phyloP scores from a whole-genome alignment of 1,139 yeast species.

The Kurtzmaniella quercitrusa region DNA sequence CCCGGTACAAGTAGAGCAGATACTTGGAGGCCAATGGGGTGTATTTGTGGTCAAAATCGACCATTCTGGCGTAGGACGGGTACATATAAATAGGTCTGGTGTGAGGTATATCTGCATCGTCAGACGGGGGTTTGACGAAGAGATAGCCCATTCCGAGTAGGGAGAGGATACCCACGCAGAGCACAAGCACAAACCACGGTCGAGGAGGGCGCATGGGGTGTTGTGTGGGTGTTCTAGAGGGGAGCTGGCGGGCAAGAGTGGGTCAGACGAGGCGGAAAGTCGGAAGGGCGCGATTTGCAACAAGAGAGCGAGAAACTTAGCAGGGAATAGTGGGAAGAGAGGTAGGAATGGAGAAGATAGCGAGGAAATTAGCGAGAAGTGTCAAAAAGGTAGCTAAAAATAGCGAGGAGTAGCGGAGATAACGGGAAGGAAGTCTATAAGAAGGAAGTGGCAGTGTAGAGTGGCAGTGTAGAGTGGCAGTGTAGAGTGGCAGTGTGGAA shows the following conservation, averaged over 20 bases:
- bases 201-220: conserved; percentile 10
- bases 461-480: too few species aligned
- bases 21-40: conserved; percentile 77
- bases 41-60: conserved; percentile 66
- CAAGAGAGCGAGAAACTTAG: neutral
- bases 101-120: conserved; percentile 29
- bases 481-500: too few species aligned
- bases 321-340: neutral
- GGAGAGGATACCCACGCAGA: conserved; percentile 15
- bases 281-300: neutral
- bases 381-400: too few species aligned
- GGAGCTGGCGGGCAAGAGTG: too few species aligned
- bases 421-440: neutral
- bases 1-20: conserved; percentile 74
- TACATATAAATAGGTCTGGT: conserved; percentile 67
- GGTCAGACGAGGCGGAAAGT: too few species aligned
- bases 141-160: conserved; percentile 15
- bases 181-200: conserved; percentile 9
- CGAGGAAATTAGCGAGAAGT: neutral
- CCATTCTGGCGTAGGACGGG: conserved; percentile 72
- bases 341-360: neutral
- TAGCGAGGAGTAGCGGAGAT: neutral
- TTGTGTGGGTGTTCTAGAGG: neutral
- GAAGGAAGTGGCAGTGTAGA: too few species aligned
- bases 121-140: conserved; percentile 18